A percentile compares a stretch with the other conserved stretches of the same genome.
Conservation (phyloP, 2,329 filamentous ascomycete species). For the Claviceps sp. region DNA sequence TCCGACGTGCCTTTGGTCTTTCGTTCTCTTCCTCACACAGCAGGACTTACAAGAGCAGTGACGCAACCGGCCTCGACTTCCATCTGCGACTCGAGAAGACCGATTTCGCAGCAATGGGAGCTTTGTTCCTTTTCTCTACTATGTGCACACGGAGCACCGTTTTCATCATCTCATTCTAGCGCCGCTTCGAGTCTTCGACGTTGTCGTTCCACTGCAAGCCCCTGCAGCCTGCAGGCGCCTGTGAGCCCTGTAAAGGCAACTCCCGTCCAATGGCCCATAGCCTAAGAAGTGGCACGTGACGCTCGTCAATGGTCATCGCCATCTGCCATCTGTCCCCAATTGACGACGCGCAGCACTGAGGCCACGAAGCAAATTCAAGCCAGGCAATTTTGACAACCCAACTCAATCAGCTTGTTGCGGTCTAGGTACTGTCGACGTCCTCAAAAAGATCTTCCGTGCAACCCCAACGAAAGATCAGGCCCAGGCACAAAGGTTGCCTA, state of each 20-base stretch:
- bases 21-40: no score
- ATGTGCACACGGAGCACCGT: no score
- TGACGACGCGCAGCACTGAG: not conserved
- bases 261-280: not conserved
- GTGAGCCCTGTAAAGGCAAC: not conserved
- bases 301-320: not conserved
- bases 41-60: no score
- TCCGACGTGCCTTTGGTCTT: no score
- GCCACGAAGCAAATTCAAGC: not conserved
- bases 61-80: no score
- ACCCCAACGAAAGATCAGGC: not conserved
- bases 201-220: not conserved
- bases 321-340: not conserved
- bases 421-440: not conserved
- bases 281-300: slow-evolving; percentile 1
- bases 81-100: no score
- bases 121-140: no score
- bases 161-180: no score
- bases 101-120: no score
- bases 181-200: no score
- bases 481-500: not conserved
- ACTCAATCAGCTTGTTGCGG: not conserved
- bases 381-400: not conserved
- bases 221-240: not conserved
- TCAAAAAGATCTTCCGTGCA: not conserved